phyloP scores from a whole-genome alignment of 2,329 filamentous ascomycete genomes.

The Pseudogymnoascus sp. region DNA sequence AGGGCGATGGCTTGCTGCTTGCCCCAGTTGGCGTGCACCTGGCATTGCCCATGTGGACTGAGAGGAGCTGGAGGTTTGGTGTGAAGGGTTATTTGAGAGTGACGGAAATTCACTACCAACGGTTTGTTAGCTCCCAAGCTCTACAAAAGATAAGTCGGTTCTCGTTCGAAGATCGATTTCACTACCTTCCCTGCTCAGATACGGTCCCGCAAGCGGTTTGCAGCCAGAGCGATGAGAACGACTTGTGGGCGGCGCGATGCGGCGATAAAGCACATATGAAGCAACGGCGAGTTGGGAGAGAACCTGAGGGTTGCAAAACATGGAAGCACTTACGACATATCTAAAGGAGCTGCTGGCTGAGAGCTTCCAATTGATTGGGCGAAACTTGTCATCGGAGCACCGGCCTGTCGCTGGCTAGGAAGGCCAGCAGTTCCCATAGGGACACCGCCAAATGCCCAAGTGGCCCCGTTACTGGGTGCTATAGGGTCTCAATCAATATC shows the following conservation, averaged over 20 bases:
- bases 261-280: not conserved
- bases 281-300: constrained; percentile 3
- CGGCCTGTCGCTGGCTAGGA: constrained; percentile 46
- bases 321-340: constrained; percentile 53
- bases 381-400: constrained; percentile 55
- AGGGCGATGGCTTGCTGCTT: constrained; percentile 24
- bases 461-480: constrained; percentile 30
- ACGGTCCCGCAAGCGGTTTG: not conserved
- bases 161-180: not conserved
- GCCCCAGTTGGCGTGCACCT: constrained; percentile 24
- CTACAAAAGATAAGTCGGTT: not conserved
- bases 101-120: constrained; percentile 55
- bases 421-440: constrained; percentile 52
- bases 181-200: not conserved
- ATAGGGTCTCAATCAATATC: constrained; percentile 21
- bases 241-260: not conserved
- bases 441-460: constrained; percentile 57
- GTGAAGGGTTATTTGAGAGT: constrained; percentile 51
- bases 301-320: constrained; percentile 14
- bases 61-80: constrained; percentile 22
- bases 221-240: not conserved
- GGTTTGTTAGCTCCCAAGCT: not conserved
- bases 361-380: constrained; percentile 58
- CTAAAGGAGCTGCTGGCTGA: constrained; percentile 54
- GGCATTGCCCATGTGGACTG: constrained; percentile 29